Evolutionary conservation across 768 basidiomycete species (phyloP).

Genomic region (Suillus ampliporus): DNA sequence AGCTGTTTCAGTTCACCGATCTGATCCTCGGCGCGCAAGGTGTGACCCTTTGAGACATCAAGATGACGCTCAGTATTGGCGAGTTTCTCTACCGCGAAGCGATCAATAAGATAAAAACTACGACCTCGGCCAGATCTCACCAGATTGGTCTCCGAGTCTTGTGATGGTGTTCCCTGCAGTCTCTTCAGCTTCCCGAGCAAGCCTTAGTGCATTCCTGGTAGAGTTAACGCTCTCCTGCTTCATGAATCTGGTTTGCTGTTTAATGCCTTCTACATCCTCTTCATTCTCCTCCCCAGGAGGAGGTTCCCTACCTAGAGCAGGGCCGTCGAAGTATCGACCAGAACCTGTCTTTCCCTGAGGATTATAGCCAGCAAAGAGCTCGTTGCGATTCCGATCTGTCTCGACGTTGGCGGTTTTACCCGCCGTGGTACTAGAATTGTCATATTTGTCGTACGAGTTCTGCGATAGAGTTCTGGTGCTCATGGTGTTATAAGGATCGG

Average conservation of each 20-base stretch:
- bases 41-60: constrained; percentile 89
- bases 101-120: constrained; percentile 1
- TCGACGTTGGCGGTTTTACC: constrained; percentile 36
- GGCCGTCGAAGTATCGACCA: constrained; percentile 74
- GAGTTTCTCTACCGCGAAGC: constrained; percentile 64
- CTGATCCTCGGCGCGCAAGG: constrained; percentile 87
- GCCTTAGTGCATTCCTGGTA: constrained; percentile 88
- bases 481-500: constrained; percentile 51
- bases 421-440: constrained; percentile 16
- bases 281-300: constrained; percentile 75
- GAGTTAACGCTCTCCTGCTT: constrained; percentile 94
- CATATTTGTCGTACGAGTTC: constrained; percentile 30
- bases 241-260: constrained; percentile 83
- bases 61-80: constrained; percentile 96
- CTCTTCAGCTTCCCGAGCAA: constrained; percentile 97
- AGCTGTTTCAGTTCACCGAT: constrained; percentile 93
- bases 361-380: constrained; percentile 79
- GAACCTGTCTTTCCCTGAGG: constrained; percentile 57
- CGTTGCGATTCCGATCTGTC: constrained; percentile 68
- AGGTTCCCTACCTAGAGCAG: constrained; percentile 49
- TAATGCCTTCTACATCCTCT: constrained; percentile 94
- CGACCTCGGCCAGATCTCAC: constrained; percentile 48
- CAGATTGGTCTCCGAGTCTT: constrained; percentile 91
- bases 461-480: constrained; percentile 33
- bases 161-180: constrained; percentile 85